These are phyloP conservation scores for Globisporangium barbulae DNA, from an alignment of 352 stramenopile genomes.

Conservation along the genomic window DNA sequence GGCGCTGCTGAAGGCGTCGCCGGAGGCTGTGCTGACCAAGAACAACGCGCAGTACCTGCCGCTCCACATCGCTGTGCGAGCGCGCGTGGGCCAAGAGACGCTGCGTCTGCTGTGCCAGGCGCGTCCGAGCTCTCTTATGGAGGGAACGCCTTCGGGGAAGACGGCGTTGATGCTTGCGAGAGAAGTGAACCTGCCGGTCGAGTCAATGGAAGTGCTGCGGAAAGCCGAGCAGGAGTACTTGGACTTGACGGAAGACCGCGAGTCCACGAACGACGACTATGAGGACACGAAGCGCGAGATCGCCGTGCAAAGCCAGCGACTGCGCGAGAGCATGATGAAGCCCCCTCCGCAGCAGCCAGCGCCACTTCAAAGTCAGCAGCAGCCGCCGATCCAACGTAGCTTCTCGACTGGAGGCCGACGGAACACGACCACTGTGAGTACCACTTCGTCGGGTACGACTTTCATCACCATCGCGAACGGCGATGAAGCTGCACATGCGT, in stretches of 20 bases:
- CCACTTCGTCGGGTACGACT: slow-evolving; percentile 12
- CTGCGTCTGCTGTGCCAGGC: slow-evolving; percentile 60
- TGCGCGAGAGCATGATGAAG: slow-evolving; percentile 72
- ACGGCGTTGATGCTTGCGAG: slow-evolving; percentile 62
- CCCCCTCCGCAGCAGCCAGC: slow-evolving; percentile 5
- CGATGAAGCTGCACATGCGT: background rate
- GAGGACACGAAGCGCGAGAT: slow-evolving; percentile 75
- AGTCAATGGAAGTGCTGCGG: slow-evolving; percentile 59
- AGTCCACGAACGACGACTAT: slow-evolving; percentile 61
- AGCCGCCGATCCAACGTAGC: slow-evolving; percentile 5
- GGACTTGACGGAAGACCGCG: slow-evolving; percentile 52
- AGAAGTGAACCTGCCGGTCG: slow-evolving; percentile 44
- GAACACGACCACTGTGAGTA: slow-evolving; percentile 17
- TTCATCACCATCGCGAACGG: slow-evolving; percentile 16
- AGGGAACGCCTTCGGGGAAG: slow-evolving; percentile 70
- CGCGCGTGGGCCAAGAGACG: slow-evolving; percentile 42
- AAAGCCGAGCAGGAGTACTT: slow-evolving; percentile 69
- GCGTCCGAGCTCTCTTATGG: slow-evolving; percentile 61
- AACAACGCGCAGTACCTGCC: slow-evolving; percentile 84
- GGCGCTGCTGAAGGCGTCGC: slow-evolving; percentile 67
- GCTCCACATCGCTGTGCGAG: slow-evolving; percentile 79
- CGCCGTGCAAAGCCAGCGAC: slow-evolving; percentile 66
- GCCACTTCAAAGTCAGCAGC: background rate
- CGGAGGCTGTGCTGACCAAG: slow-evolving; percentile 67
- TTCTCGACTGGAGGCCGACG: background rate